Base-by-base conservation (phyloP, 2,329 filamentous ascomycete genomes). In the Pyrenophora seminiperda region DNA sequence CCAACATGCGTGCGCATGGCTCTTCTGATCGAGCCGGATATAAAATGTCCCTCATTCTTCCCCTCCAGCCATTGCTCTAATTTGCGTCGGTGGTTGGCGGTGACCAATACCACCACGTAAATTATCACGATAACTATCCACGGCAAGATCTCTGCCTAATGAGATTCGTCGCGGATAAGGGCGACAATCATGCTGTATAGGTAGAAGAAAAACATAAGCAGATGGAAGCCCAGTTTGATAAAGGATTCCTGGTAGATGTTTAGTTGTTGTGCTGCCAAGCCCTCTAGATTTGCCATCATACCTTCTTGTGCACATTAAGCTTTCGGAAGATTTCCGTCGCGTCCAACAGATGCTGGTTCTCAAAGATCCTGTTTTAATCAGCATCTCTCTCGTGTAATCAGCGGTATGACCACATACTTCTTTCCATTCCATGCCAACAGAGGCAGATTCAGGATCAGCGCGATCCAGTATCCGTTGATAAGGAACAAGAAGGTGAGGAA, bases 121-220 rank as follows among this genome's bases (percentile, higher is more conserved):
- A 40, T 31, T 39, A 22, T 41, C 27, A 47, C 33, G 24, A 50
- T 41, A 27, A 44, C 15, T 38, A 53, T 30, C 17, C 31, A 14
- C 20, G 45, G 32, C 15, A 29, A 3, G 38, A 10, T 66, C 70
- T 66, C 72, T 56, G 47, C 68, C 72, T 63, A 96, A 77, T 91
- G 84, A 53, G 89, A 85, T 79, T 99, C 94, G 76, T 97, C 94
- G 71, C 89, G 87, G 81, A 99, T 99, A 58, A 99, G 83, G 62
- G 94, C 93, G 59, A 97, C 93, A 66, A 94, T 94, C 90, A 94
- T 95, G 87, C 90, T 95, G 84, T 96, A 96, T 49, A 99, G 88
- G 80, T 99, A 99, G 85, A 97, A 99, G 86, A 99, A 99, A 85
- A 99, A 99, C 91, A 99, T 97, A 79, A 99, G 76, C 54, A 99